A percentile compares a stretch with the other conserved stretches of the same genome.
Evolutionary conservation across 1,284 basidiomycete genomes (phyloP).

Genomic region (Puccinia brachypodii): DNA sequence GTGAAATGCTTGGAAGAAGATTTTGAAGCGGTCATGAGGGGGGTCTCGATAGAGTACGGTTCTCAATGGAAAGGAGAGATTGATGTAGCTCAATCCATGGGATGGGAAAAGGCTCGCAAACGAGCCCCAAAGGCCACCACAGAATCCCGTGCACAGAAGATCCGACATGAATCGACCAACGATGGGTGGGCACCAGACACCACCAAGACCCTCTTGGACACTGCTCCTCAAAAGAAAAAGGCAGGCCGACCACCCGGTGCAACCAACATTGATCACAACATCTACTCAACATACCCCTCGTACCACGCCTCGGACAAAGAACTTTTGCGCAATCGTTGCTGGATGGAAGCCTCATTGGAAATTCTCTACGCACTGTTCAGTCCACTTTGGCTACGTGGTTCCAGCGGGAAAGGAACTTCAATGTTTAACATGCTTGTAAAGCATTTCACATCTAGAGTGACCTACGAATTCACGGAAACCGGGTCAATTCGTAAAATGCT

Average conservation of each 20-base stretch:
- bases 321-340: not conserved
- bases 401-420: not conserved
- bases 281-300: not conserved
- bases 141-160: not conserved
- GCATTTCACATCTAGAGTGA: not conserved
- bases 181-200: not conserved
- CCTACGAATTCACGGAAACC: not conserved
- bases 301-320: not conserved
- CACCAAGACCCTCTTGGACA: not conserved
- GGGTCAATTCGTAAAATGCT: not conserved
- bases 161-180: not conserved
- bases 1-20: conserved; percentile 14
- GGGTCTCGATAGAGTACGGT: conserved; percentile 16
- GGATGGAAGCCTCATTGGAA: not conserved
- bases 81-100: not conserved
- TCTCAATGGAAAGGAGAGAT: not conserved
- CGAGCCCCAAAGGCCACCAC: not conserved
- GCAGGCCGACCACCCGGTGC: not conserved
- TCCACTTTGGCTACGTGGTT: not conserved
- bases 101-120: not conserved
- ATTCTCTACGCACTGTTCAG: not conserved
- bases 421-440: not conserved
- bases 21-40: not conserved
- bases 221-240: not conserved
- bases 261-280: not conserved